Evolutionary conservation across 2,329 filamentous ascomycete species (phyloP), one percentile per base, ranked within the genome.

Genomic region (Penicillium sp.): DNA sequence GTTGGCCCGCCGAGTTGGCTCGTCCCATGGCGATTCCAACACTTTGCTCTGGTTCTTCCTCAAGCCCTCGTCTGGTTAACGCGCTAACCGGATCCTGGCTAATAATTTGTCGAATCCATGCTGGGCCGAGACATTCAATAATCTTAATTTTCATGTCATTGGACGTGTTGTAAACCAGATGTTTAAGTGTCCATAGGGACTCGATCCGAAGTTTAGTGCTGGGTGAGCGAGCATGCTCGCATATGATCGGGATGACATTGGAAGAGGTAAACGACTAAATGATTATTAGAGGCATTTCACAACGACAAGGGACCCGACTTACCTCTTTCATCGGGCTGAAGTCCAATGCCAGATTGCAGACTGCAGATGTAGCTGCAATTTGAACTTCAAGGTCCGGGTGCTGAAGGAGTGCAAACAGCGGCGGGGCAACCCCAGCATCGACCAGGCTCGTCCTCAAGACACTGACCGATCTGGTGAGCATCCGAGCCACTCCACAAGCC

Each of bases 311-410:
- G 25, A 36, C 12, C n/a, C 4, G 20, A 71, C 81, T 70, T 62
- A 90, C 86, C 60, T 87, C 80, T 62, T 86, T 82, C 79, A 95
- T 88, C 1, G 92, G 89, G 57, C 89, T 95, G 52, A 93, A 85
- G 46, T 94, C 86, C 31, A 88, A 72, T 4, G 94, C 76, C 32
- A 98, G 66, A 60, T 98, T 98, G 52, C 82, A 87, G 26, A 93
- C 77, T 5, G 84, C 82, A 23, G 84, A 82, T 0, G 87, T 93
- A 4, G 90, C 87, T 32, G 88, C 87, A 57, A 92, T 82, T 57
- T 89, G 84, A 3, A 96, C 81, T 35, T 90, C 80, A 20, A 86
- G 67, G 50, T 92, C 79, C 5, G 75, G 73, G 61, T 92, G 84
- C 40, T 74, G 79, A 47, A 96, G 72, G 30, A 95, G 77, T 18